Conservation (phyloP, 495 filamentous ascomycete genomes). For the Penicillium turbatum region DNA sequence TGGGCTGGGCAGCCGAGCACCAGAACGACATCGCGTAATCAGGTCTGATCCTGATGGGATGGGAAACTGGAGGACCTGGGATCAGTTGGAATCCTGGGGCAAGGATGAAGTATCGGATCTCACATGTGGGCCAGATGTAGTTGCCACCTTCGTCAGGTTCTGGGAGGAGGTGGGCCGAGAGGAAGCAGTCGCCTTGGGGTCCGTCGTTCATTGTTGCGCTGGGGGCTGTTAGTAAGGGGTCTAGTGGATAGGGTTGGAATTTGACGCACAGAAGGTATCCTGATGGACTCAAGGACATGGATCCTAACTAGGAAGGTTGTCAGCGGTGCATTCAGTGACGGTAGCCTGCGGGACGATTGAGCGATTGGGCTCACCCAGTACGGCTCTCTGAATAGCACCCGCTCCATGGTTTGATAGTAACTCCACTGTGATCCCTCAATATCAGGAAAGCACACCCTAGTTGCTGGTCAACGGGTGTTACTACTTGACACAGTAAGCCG, state of each 20-base stretch:
- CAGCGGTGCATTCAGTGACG: background rate
- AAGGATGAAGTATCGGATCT: slow-evolving; percentile 1
- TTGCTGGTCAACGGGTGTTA: slow-evolving; percentile 5
- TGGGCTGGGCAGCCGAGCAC: slow-evolving; percentile 37
- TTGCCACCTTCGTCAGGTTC: slow-evolving; percentile 35
- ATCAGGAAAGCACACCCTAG: slow-evolving; percentile 38
- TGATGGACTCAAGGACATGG: slow-evolving; percentile 38
- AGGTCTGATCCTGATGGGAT: slow-evolving; percentile 30
- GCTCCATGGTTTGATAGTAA: slow-evolving; percentile 38
- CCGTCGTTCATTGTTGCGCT: slow-evolving; percentile 42
- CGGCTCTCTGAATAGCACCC: slow-evolving; percentile 32
- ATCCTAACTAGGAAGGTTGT: slow-evolving; percentile 31
- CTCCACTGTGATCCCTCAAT: slow-evolving; percentile 32
- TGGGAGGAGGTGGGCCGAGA: slow-evolving; percentile 33
- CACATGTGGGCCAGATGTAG: slow-evolving; percentile 34
- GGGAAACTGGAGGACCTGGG: slow-evolving; percentile 18
- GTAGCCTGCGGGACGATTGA: background rate
- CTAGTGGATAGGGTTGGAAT: too few species aligned
- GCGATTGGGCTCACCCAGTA: slow-evolving; percentile 27
- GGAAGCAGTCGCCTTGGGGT: slow-evolving; percentile 33
- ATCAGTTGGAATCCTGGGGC: background rate
- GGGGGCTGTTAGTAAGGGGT: slow-evolving; percentile 15
- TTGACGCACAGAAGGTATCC: slow-evolving; percentile 35
- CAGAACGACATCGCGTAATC: slow-evolving; percentile 25
- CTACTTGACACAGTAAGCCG: background rate